Base-by-base conservation (phyloP, 1,139 yeast species). In the Debaryomycetaceae sp. region DNA sequence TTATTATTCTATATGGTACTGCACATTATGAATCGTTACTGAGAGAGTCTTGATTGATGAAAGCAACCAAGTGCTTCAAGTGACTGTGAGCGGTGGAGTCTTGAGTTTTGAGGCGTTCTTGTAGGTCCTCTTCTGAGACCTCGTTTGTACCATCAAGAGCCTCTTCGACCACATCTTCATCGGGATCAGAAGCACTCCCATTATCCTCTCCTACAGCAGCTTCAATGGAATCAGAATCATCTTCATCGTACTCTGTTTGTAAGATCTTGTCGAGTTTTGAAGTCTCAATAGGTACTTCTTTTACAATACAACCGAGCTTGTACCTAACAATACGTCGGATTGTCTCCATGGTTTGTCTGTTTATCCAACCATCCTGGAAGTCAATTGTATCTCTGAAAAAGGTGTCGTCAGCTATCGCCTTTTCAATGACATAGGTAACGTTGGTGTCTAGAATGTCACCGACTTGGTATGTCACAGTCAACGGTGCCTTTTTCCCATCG, bases 381-480 rank as follows among this genome's bases (percentile, higher is more conserved):
- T 73, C 78, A 20, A 71, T 63, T 9, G 52, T 42, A 57, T 51
- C 78, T 55, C 71, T 70, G 69, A 60, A 80, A 68, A 59, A 80
- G 68, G 39, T 65, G 55, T 14, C 65, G 57, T 55, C 76, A 55
- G 6, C 68, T 38, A 51, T 55, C 22, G 63, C 60, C 1, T 68
- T 63, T 3, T 68, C 62, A 14, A 87, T 62, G 3, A 87, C 62
- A 6, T 70, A 69, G 5, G 65, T 60, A 8, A 91, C 69, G 51
- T 83, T 84, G 6, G 81, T 77, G 57, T 89, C 96, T 4, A 77
- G 63, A 5, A 93, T 71, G 59, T 93, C 95, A 34, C 91, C 91
- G n/a, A 93, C 69, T 59, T 89, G 97, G 54, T 86, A 83, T 45
- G 86, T 78, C 5, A 88, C 77, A 2, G 88, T 79, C 42, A 76